Base-by-base conservation (phyloP, 75 land plant species). In the Adiantum capillusveneris region DNA sequence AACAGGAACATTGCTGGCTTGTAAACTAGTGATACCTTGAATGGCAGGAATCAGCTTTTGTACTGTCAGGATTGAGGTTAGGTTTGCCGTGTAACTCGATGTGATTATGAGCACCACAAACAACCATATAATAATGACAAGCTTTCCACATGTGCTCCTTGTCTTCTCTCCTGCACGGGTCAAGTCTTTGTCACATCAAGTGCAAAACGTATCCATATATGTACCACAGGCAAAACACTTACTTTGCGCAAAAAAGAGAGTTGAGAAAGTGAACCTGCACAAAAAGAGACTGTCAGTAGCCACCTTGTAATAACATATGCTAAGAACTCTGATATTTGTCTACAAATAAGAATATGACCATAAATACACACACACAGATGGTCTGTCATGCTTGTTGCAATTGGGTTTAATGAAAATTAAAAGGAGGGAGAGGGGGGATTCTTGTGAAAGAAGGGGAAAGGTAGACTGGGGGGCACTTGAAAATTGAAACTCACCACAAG, bases 1-100 rank as follows among this genome's bases (percentile, higher is more conserved):
- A 7, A 84, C 66, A 0, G 41, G 13, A 16, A 53, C 69, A 19
- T 63, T 64, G 20, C 37, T 63, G 2, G 20, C 29, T 46, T 18
- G 16, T 9, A 81, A 71, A 41, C 64, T 48, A 0, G 69, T 44
- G 18, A 81, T 21, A 31, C 67, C 70, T 1, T 39, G 19, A 1
- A 72, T 34, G 1, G 73, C 51, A 11, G 87, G 81, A 20, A 56
- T 27, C 34, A 81, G 51, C 64, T 63, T 56, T 19, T 70, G 48
- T 18, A 75, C 75, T 11, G 87, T 84, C 45, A 84, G 60, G 65
- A 71, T 71, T 0, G 81, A 71, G 0, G 76, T 81, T 27, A 84
- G 62, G 50, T 74, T 80, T 11, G 87, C 87, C 0, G 84, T 81
- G 67, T 76, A 80, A 49, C 72, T 68, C 9, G 76, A 65, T 11